phyloP scores from a whole-genome alignment of 2,329 filamentous ascomycete genomes.

The Teratosphaeriaceae sp. region DNA sequence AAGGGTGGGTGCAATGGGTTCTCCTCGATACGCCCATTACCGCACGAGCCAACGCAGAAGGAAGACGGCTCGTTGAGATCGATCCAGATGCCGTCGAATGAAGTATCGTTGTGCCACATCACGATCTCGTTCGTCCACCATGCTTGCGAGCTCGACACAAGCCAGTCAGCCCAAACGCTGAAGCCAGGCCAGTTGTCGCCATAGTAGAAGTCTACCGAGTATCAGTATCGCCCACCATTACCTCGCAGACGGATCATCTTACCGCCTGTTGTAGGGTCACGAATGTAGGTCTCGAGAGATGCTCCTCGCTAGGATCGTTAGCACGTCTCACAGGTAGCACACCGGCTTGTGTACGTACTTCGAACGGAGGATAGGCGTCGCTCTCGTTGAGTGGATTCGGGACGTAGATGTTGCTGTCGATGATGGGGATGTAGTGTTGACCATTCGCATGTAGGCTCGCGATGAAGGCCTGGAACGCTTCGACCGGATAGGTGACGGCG shows the following conservation, averaged over 20 bases:
- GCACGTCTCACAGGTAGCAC: too few relatives aligned
- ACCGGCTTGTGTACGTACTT: too few relatives aligned
- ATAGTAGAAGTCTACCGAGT: slow-evolving; percentile 37
- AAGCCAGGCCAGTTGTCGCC: slow-evolving; percentile 33
- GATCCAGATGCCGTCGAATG: slow-evolving; percentile 52
- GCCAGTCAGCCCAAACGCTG: slow-evolving; percentile 56
- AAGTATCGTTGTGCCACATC: slow-evolving; percentile 46
- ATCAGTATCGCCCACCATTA: too few relatives aligned
- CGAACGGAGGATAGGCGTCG: slow-evolving; percentile 26
- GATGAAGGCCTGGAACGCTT: slow-evolving; percentile 47
- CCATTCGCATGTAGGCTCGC: slow-evolving; percentile 46
- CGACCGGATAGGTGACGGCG: slow-evolving; percentile 44
- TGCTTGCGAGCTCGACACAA: slow-evolving; percentile 51
- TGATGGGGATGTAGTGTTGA: slow-evolving; percentile 55
- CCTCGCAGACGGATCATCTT: too few relatives aligned
- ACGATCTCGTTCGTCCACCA: slow-evolving; percentile 54
- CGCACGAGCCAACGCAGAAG: slow-evolving; percentile 67
- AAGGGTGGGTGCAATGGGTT: slow-evolving; percentile 66
- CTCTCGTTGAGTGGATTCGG: slow-evolving; percentile 52
- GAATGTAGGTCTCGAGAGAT: slow-evolving; percentile 43
- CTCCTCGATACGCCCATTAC: slow-evolving; percentile 54
- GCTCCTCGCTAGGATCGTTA: too few relatives aligned
- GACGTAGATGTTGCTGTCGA: slow-evolving; percentile 61
- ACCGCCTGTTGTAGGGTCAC: slow-evolving; percentile 46
- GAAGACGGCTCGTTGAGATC: slow-evolving; percentile 58